phyloP scores from a whole-genome alignment of 768 basidiomycete genomes.

The Suillus discolor region DNA sequence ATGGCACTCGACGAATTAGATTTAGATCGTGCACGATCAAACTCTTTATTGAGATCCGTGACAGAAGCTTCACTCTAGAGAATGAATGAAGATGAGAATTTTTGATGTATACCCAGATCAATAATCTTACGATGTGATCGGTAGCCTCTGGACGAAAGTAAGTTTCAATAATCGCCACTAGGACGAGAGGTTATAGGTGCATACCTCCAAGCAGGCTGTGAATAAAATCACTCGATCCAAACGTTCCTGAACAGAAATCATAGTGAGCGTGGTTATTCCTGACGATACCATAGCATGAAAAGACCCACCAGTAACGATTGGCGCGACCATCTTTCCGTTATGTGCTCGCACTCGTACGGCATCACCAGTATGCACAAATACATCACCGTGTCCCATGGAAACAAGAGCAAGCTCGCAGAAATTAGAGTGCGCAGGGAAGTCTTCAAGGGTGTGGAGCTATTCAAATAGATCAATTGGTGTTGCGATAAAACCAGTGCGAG shows the following conservation, averaged over 20 bases:
- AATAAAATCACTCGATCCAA: conserved; percentile 79
- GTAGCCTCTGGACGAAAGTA: conserved; percentile 48
- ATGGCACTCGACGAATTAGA: conserved; percentile 42
- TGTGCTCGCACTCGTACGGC: conserved; percentile 74
- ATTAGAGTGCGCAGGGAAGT: conserved; percentile 89
- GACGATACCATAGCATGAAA: background rate
- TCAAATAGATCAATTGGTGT: background rate
- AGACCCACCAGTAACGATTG: conserved; percentile 69
- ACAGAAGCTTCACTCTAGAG: conserved; percentile 67
- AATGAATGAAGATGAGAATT: conserved; percentile 5
- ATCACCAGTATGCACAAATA: conserved; percentile 89
- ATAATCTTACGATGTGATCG: conserved; percentile 55
- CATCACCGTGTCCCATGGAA: conserved; percentile 68
- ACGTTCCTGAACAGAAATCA: conserved; percentile 50
- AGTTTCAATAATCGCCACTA: background rate
- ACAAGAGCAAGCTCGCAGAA: conserved; percentile 85
- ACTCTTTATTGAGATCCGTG: conserved; percentile 78
- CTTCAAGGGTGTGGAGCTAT: conserved; percentile 80
- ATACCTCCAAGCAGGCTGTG: conserved; percentile 74
- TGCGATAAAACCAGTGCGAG: background rate
- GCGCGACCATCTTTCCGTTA: conserved; percentile 74
- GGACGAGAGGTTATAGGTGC: conserved; percentile 22
- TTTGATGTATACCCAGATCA: background rate
- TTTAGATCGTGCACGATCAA: conserved; percentile 68
- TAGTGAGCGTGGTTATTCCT: background rate